Evolutionary conservation across 2,329 filamentous ascomycete species (phyloP).

Genomic region (Cyphellophora europaea): DNA sequence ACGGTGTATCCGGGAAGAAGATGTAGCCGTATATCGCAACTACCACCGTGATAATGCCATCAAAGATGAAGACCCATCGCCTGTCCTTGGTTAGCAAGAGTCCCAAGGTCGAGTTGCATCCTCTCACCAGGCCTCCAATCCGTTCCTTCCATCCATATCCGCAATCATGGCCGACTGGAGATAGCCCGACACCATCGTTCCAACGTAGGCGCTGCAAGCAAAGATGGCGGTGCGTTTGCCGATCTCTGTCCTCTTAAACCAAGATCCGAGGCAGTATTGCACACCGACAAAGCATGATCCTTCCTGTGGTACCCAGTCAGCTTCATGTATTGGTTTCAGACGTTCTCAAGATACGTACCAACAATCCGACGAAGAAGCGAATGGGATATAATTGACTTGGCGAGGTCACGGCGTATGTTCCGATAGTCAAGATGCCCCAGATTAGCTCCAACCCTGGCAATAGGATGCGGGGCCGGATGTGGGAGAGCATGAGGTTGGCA

Average conservation of each 20-base stretch:
- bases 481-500: slow-evolving; percentile 22
- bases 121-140: slow-evolving; percentile 32
- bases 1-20: slow-evolving; percentile 33
- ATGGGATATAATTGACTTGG: slow-evolving; percentile 8
- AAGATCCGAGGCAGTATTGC: slow-evolving; percentile 17
- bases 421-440: slow-evolving; percentile 22
- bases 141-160: slow-evolving; percentile 39
- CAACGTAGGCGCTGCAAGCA: slow-evolving; percentile 23
- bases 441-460: slow-evolving; percentile 22
- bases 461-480: slow-evolving; percentile 22
- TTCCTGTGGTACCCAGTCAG: too few relatives aligned
- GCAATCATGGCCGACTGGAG: slow-evolving; percentile 19
- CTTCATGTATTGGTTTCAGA: too few relatives aligned
- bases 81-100: slow-evolving; percentile 1
- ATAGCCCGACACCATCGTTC: slow-evolving; percentile 6
- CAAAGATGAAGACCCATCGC: slow-evolving; percentile 28
- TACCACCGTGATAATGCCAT: slow-evolving; percentile 30
- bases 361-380: slow-evolving; percentile 6
- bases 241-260: slow-evolving; percentile 21
- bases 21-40: slow-evolving; percentile 34
- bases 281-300: slow-evolving; percentile 20
- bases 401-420: slow-evolving; percentile 4
- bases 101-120: too few relatives aligned
- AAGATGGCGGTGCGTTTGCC: slow-evolving; percentile 28
- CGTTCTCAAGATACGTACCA: too few relatives aligned